Evolutionary conservation across 2,329 filamentous ascomycete species (phyloP).

Genomic region (Hypoxylon sp.): DNA sequence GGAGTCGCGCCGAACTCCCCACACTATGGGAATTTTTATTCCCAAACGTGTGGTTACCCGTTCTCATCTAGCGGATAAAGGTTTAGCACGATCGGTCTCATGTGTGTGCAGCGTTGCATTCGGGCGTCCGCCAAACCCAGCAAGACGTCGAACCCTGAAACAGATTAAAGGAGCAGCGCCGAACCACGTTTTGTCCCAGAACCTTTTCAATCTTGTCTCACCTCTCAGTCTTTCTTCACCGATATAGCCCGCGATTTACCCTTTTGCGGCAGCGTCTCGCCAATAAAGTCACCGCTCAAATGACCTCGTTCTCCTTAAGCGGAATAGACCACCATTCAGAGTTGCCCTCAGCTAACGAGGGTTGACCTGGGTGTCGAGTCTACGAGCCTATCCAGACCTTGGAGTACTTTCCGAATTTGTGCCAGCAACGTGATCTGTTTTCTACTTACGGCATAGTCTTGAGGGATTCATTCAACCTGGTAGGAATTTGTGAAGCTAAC

Average conservation of each 20-base stretch:
- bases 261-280: conserved; percentile 30
- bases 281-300: conserved; percentile 26
- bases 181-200: conserved; percentile 48
- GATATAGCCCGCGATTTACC: conserved; percentile 25
- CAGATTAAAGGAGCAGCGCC: conserved; percentile 51
- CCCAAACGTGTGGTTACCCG: conserved; percentile 51
- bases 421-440: conserved; percentile 25
- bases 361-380: conserved; percentile 13
- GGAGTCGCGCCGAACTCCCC: conserved; percentile 43
- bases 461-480: conserved; percentile 24
- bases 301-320: conserved; percentile 29
- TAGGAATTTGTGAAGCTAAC: conserved; percentile 17
- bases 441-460: conserved; percentile 36
- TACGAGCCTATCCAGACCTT: conserved; percentile 25
- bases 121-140: conserved; percentile 48
- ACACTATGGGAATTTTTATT: conserved; percentile 43
- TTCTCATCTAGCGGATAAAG: conserved; percentile 49
- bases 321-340: conserved; percentile 29
- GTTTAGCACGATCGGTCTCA: conserved; percentile 51
- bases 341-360: conserved; percentile 20
- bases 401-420: conserved; percentile 28
- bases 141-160: conserved; percentile 45
- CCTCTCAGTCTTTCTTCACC: conserved; percentile 34
- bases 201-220: conserved; percentile 41
- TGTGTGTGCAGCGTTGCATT: conserved; percentile 49